phyloP scores from a whole-genome alignment of 352 stramenopile species.

The Aphanomyces cochlioides region DNA sequence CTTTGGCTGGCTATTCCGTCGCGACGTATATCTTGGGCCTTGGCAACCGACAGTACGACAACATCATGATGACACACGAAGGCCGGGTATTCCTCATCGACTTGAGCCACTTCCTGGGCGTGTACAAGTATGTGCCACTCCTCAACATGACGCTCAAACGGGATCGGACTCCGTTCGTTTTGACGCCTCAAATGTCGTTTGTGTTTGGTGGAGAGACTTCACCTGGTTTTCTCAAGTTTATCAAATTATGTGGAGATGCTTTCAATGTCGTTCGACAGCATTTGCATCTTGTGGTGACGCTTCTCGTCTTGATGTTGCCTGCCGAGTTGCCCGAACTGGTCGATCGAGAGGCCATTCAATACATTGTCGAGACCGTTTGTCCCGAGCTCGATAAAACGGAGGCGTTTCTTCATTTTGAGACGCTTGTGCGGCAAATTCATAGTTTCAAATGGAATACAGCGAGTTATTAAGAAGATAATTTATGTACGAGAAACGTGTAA shows the following conservation, averaged over 20 bases:
- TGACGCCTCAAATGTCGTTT: conserved; percentile 86
- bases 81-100: conserved; percentile 96
- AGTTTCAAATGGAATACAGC: not conserved
- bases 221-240: conserved; percentile 69
- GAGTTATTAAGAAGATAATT: too few relatives aligned
- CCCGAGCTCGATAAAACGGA: conserved; percentile 55
- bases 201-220: conserved; percentile 76
- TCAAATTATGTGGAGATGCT: conserved; percentile 55
- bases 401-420: not conserved
- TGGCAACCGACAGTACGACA: conserved; percentile 93
- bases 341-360: conserved; percentile 78
- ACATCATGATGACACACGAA: conserved; percentile 92
- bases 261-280: conserved; percentile 69
- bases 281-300: conserved; percentile 77
- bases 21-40: conserved; percentile 92
- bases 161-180: conserved; percentile 87
- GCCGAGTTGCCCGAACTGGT: conserved; percentile 80
- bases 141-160: conserved; percentile 76
- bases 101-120: conserved; percentile 93
- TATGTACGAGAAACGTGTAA: too few relatives aligned
- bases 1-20: conserved; percentile 89
- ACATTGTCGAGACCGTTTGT: conserved; percentile 67
- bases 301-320: conserved; percentile 72
- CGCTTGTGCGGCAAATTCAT: not conserved
- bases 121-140: conserved; percentile 93